These are phyloP conservation scores for Didymella keratinophila DNA, from an alignment of 2,329 filamentous ascomycete genomes.

Conservation along the genomic window DNA sequence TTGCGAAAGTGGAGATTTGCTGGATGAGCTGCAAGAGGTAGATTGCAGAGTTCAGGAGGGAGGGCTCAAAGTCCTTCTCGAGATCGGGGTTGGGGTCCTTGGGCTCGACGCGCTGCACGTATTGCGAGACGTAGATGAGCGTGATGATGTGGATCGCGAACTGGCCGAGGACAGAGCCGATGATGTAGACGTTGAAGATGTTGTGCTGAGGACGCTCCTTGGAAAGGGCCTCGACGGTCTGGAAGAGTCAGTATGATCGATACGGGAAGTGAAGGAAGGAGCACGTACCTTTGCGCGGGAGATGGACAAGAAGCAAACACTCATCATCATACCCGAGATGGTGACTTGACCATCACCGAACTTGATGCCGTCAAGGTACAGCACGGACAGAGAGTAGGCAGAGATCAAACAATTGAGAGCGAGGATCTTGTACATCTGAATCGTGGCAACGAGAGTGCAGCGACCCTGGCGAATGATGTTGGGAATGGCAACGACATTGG, in stretches of 20 bases:
- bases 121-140: conserved; percentile 90
- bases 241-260: conserved; percentile 36
- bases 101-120: conserved; percentile 84
- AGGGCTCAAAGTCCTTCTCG: conserved; percentile 92
- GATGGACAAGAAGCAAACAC: conserved; percentile 97
- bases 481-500: conserved; percentile 94
- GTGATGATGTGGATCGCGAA: conserved; percentile 96
- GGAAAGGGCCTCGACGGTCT: conserved; percentile 90
- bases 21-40: conserved; percentile 98
- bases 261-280: neutral
- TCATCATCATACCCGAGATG: conserved; percentile 99
- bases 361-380: conserved; percentile 98
- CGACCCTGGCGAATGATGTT: conserved; percentile 98
- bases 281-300: conserved; percentile 81
- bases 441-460: conserved; percentile 96
- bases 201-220: conserved; percentile 98
- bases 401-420: conserved; percentile 97
- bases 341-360: conserved; percentile 98
- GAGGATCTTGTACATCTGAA: conserved; percentile 99
- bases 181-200: conserved; percentile 99
- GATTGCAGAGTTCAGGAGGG: conserved; percentile 93
- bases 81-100: conserved; percentile 76
- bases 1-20: conserved; percentile 97
- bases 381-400: conserved; percentile 93
- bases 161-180: conserved; percentile 94